phyloP scores from a whole-genome alignment of 345 rosid species.

The Eucalyptus pauciflora region DNA sequence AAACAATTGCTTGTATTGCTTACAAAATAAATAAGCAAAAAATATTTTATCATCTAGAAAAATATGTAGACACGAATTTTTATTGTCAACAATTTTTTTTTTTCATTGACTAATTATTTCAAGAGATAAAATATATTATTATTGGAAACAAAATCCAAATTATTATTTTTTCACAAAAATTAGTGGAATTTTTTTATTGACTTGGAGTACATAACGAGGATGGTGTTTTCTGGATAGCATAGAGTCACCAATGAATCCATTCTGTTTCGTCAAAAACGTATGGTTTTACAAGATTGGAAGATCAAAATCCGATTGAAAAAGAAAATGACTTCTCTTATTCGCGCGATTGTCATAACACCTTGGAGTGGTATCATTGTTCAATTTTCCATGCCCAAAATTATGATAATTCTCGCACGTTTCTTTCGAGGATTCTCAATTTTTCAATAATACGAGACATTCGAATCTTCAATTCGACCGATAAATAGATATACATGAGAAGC shows the following conservation, averaged over 20 bases:
- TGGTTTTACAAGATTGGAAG: not conserved
- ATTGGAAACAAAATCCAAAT: accelerated
- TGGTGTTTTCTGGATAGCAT: not conserved
- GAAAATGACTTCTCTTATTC: not conserved
- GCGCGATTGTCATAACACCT: accelerated
- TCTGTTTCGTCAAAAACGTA: accelerated
- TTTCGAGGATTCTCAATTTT: not conserved
- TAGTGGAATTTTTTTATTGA: too few relatives aligned
- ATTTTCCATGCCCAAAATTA: not conserved
- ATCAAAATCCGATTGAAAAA: not conserved
- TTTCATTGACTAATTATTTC: not conserved
- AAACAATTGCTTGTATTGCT: not conserved
- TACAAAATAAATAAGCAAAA: too few relatives aligned
- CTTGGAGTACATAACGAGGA: not conserved
- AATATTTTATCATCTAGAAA: too few relatives aligned
- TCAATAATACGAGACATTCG: accelerated
- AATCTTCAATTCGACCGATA: not conserved
- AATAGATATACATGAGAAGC: not conserved
- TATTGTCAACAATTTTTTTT: accelerated
- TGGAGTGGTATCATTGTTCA: not conserved
- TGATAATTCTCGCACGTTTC: not conserved
- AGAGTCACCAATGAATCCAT: not conserved
- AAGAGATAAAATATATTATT: too few relatives aligned
- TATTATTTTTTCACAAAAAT: too few relatives aligned
- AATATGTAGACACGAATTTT: not conserved